Conservation (phyloP, 1,139 yeast genomes). For the Geotrichum restrictum region DNA sequence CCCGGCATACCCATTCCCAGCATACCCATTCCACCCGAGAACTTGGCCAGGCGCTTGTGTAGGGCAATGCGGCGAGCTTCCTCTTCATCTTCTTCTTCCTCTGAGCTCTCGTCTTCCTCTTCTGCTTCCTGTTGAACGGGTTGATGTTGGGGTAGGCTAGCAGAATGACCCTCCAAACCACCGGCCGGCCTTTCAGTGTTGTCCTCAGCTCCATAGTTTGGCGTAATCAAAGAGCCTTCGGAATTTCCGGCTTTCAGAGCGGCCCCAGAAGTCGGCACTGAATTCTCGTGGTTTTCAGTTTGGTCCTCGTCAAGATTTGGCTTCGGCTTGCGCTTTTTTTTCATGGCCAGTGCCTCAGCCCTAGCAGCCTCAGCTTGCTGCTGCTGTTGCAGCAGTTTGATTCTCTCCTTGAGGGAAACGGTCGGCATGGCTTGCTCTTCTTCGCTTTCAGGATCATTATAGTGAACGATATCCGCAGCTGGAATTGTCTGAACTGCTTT, state of each 20-base stretch:
- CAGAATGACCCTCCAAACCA: no score
- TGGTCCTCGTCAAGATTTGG: conserved; percentile 4
- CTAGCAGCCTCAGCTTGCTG: conserved; percentile 80
- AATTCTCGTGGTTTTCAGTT: not conserved
- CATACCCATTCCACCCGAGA: conserved; percentile 86
- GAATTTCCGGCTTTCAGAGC: conserved; percentile 4
- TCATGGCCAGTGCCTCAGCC: conserved; percentile 59
- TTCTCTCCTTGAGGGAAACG: conserved; percentile 79
- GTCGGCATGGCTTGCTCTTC: conserved; percentile 60
- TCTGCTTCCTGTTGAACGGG: conserved; percentile 35
- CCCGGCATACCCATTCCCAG: conserved; percentile 46
- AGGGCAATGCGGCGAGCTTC: conserved; percentile 74
- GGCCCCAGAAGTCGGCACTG: not conserved
- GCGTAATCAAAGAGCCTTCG: conserved; percentile 12
- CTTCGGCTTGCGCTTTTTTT: conserved; percentile 50
- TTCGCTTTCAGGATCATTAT: conserved; percentile 27
- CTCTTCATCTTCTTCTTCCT: conserved; percentile 63
- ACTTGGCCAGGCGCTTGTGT: conserved; percentile 92
- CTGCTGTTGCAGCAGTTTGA: conserved; percentile 73
- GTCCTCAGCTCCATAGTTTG: no score
- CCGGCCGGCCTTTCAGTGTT: no score
- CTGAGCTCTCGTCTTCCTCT: conserved; percentile 45
- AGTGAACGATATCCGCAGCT: conserved; percentile 20
- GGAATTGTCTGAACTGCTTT: conserved; percentile 21
- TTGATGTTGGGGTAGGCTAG: not conserved